These are phyloP conservation scores for Lycium barbarum DNA, from an alignment of 257 asterid genomes.

Conservation along the genomic window DNA sequence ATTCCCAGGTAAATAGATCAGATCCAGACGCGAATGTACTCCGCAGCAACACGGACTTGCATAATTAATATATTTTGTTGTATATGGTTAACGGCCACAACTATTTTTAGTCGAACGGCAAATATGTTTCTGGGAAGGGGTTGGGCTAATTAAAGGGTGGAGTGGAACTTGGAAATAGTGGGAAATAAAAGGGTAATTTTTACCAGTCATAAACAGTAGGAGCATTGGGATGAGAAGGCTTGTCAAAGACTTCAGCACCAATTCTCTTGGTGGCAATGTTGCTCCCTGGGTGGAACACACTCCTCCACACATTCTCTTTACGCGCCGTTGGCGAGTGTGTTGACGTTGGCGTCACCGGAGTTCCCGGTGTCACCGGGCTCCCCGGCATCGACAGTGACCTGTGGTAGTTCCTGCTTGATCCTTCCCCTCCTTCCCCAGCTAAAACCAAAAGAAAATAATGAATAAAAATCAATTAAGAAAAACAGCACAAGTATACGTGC, in stretches of 20 bases:
- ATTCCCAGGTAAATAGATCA: no score
- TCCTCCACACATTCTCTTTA: conserved; percentile 92
- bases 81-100: no score
- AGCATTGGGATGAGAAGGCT: conserved; percentile 75
- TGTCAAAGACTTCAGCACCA: conserved; percentile 80
- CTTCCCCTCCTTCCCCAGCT: conserved; percentile 49
- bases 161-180: background rate
- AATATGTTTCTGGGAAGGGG: no score
- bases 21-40: no score
- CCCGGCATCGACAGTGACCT: conserved; percentile 70
- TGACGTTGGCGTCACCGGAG: conserved; percentile 61
- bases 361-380: conserved; percentile 45
- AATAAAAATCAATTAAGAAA: no score
- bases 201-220: conserved; percentile 98
- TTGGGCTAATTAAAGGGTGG: no score
- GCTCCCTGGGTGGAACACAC: conserved; percentile 97
- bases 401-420: conserved; percentile 45
- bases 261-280: conserved; percentile 72
- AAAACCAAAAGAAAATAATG: background rate
- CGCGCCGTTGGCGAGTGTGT: conserved; percentile 59
- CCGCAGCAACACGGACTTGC: no score
- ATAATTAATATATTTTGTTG: no score
- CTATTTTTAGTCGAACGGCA: no score
- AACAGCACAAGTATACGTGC: no score
- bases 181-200: background rate